Evolutionary conservation across 2,329 filamentous ascomycete species (phyloP).

Genomic region (Pseudopyricularia cyperi): DNA sequence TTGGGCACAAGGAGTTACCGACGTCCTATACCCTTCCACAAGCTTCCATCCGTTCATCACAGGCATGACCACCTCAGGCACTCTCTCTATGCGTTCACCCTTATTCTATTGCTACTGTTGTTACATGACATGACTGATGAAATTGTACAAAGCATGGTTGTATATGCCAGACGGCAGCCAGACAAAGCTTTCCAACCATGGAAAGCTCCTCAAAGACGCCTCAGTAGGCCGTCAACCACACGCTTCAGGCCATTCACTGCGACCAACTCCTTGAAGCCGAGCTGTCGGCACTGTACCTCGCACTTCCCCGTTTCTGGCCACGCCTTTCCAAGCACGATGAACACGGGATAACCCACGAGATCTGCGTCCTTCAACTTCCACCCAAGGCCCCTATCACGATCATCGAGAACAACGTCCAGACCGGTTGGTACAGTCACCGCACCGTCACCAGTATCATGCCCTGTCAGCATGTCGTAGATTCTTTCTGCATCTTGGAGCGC

Average conservation of each 20-base stretch:
- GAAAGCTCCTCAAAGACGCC: slow-evolving; percentile 25
- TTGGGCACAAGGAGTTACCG: too few relatives aligned
- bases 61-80: too few relatives aligned
- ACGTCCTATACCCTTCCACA: too few relatives aligned
- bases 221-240: slow-evolving; percentile 33
- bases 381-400: slow-evolving; percentile 47
- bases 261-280: slow-evolving; percentile 50
- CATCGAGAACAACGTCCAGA: slow-evolving; percentile 67
- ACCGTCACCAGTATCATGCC: slow-evolving; percentile 3
- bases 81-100: too few relatives aligned
- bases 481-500: background rate
- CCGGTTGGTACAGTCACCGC: slow-evolving; percentile 9
- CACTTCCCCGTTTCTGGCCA: slow-evolving; percentile 48
- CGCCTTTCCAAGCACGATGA: slow-evolving; percentile 62
- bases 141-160: background rate
- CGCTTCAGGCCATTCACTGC: slow-evolving; percentile 31
- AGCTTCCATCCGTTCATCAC: too few relatives aligned
- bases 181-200: background rate
- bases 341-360: slow-evolving; percentile 72
- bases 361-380: slow-evolving; percentile 92
- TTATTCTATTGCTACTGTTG: too few relatives aligned
- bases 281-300: slow-evolving; percentile 67
- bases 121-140: background rate
- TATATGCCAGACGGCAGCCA: background rate
- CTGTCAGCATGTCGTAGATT: slow-evolving; percentile 50